Conservation (phyloP, 2,329 filamentous ascomycete genomes). For the Calonectria pteridis region DNA sequence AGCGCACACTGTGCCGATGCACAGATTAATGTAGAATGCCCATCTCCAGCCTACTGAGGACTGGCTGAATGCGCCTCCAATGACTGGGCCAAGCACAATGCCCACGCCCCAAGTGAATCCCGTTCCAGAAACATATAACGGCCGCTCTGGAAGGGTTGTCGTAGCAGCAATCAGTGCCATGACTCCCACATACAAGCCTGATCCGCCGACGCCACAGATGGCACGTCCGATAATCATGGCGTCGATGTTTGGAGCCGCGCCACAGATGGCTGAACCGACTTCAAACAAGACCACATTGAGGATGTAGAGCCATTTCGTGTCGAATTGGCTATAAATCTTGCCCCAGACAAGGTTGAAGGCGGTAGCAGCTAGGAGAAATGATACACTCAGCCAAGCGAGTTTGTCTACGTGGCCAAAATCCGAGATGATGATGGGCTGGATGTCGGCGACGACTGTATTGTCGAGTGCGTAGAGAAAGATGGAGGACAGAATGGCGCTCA, state of each 20-base stretch:
- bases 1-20: not conserved
- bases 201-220: not conserved
- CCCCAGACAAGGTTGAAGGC: not conserved
- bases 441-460: not conserved
- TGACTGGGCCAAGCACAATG: not conserved
- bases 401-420: not conserved
- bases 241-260: not conserved
- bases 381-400: not conserved
- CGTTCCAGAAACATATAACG: not conserved
- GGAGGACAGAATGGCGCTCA: not conserved
- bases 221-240: constrained; percentile 3
- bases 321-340: not conserved
- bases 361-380: not conserved
- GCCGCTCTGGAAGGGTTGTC: not conserved
- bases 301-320: not conserved
- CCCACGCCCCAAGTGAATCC: constrained; percentile 4
- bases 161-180: constrained; percentile 1
- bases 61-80: constrained; percentile 6
- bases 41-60: constrained; percentile 42
- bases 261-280: not conserved
- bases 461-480: not conserved
- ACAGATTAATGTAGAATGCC: constrained; percentile 59
- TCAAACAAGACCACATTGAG: not conserved
- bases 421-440: not conserved
- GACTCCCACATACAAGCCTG: constrained; percentile 4